phyloP scores from a whole-genome alignment of 306 rosid species.

The Macrotyloma uniflorum region DNA sequence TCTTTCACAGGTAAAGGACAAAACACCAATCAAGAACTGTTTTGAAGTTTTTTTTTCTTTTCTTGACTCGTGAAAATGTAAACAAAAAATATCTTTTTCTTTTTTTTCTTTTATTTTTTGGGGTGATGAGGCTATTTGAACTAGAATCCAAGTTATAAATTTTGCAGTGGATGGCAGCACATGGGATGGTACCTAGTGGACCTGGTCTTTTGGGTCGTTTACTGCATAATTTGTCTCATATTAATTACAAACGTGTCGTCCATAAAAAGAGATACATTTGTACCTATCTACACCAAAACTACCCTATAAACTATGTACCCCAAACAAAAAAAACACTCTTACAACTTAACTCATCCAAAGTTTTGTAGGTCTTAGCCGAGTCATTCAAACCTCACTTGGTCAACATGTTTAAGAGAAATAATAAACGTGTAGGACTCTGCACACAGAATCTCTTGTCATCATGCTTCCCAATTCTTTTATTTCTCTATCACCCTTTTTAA shows the following conservation, averaged over 20 bases:
- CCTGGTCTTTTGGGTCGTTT: background rate
- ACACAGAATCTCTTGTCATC: too few species aligned
- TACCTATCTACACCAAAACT: background rate
- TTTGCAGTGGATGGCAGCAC: constrained; percentile 10
- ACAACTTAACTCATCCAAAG: background rate
- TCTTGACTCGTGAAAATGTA: too few species aligned
- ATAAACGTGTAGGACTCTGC: too few species aligned
- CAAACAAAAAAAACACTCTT: background rate
- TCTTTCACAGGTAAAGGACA: too few species aligned
- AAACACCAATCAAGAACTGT: too few species aligned
- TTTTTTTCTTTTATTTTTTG: too few species aligned
- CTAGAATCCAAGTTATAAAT: background rate
- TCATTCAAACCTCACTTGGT: constrained; percentile 17
- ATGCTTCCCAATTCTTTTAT: too few species aligned
- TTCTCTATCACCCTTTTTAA: too few species aligned
- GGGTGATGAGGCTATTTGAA: background rate
- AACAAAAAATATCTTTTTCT: too few species aligned
- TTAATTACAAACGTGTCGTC: constrained; percentile 47
- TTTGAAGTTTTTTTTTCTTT: too few species aligned
- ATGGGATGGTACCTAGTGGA: constrained; percentile 18
- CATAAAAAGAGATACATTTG: background rate
- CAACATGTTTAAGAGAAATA: too few species aligned
- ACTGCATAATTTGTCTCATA: constrained; percentile 17
- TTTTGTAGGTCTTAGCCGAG: background rate
- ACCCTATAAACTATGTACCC: background rate